A percentile compares a stretch with the other conserved stretches of the same genome.
These are phyloP conservation scores for Circinella minor DNA, from an alignment of 371 early-diverging fungal species.

Conservation along the genomic window DNA sequence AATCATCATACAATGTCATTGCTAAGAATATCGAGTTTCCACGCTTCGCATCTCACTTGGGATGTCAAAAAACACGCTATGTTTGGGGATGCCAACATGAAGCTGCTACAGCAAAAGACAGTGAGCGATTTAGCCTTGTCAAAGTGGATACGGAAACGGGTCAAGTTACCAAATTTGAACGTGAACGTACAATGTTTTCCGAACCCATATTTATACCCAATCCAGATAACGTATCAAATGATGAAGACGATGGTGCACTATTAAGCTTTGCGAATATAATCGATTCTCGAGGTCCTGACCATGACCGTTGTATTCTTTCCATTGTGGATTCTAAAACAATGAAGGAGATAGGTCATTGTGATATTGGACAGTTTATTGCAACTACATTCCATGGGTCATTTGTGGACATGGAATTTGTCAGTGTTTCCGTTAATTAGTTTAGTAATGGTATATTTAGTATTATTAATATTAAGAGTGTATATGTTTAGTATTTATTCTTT, in stretches of 20 bases:
- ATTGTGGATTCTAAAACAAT: constrained; percentile 59
- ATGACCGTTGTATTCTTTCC: constrained; percentile 52
- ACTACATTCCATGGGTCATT: constrained; percentile 62
- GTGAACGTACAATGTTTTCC: constrained; percentile 53
- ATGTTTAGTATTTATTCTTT: too few species aligned
- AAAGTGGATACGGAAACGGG: constrained; percentile 47
- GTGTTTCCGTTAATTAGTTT: constrained; percentile 25
- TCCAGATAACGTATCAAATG: constrained; percentile 30
- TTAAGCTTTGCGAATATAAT: constrained; percentile 49
- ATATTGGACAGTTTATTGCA: constrained; percentile 51
- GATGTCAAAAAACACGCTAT: constrained; percentile 40
- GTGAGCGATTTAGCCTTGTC: constrained; percentile 38
- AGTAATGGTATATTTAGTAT: too few species aligned
- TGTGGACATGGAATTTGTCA: constrained; percentile 40
- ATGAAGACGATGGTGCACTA: constrained; percentile 70
- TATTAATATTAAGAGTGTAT: too few species aligned
- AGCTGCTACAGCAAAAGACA: constrained; percentile 23
- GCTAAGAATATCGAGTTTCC: constrained; percentile 57
- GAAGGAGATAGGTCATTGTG: constrained; percentile 55
- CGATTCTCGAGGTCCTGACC: constrained; percentile 29
- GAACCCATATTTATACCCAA: constrained; percentile 71
- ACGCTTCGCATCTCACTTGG: constrained; percentile 20
- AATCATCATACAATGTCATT: constrained; percentile 22
- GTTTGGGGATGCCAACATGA: constrained; percentile 51
- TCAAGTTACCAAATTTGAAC: constrained; percentile 9